These are phyloP conservation scores for Lignosus rhinocerotis DNA, from an alignment of 1,284 basidiomycete genomes.

Conservation along the genomic window DNA sequence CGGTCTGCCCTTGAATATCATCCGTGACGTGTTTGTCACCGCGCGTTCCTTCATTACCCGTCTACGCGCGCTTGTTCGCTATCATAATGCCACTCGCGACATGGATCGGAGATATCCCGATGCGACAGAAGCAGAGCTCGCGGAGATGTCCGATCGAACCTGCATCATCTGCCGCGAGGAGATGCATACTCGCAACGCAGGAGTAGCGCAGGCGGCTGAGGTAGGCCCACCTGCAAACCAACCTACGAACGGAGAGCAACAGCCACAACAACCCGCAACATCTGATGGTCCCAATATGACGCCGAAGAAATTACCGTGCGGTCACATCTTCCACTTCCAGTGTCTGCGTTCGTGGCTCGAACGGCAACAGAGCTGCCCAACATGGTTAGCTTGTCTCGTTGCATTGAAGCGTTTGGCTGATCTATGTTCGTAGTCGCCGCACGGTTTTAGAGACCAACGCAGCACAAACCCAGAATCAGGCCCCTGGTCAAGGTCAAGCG, in stretches of 20 bases:
- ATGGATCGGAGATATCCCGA: constrained; percentile 98
- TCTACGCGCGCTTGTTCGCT: constrained; percentile 86
- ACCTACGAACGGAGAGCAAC: background rate
- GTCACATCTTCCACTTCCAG: constrained; percentile 98
- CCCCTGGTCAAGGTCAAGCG: constrained; percentile 32
- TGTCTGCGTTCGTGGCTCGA: constrained; percentile 98
- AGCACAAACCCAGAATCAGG: constrained; percentile 29
- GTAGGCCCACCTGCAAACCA: constrained; percentile 25
- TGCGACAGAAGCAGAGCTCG: constrained; percentile 86
- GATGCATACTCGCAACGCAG: constrained; percentile 56
- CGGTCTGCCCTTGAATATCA: constrained; percentile 95
- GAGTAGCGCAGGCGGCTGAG: constrained; percentile 8
- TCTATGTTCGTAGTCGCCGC: constrained; percentile 60
- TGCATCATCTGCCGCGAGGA: constrained; percentile 99
- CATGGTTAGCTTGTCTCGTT: constrained; percentile 68
- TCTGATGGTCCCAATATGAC: constrained; percentile 73
- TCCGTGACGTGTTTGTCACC: constrained; percentile 96
- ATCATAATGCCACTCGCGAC: constrained; percentile 91
- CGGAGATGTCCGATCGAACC: constrained; percentile 81
- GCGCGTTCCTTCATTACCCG: constrained; percentile 88
- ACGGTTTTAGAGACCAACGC: constrained; percentile 71
- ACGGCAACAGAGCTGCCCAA: constrained; percentile 93
- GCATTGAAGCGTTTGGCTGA: constrained; percentile 12
- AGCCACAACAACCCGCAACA: constrained; percentile 14
- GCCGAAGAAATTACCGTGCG: constrained; percentile 94